Evolutionary conservation across 2,329 filamentous ascomycete genomes (phyloP).

Genomic region (Ophiostoma tasmaniense): DNA sequence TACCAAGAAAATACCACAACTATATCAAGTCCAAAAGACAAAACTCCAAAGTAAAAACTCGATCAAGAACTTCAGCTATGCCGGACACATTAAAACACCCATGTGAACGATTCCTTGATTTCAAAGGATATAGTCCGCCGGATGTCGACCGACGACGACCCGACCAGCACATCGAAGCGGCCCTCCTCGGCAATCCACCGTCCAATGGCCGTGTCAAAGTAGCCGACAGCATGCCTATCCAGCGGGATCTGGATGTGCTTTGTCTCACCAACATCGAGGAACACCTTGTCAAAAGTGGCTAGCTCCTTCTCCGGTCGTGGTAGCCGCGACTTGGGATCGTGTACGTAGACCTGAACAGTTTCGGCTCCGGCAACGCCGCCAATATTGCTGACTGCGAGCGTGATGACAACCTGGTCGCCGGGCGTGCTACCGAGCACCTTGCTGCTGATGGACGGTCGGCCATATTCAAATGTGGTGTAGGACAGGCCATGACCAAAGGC

Average conservation of each 20-base stretch:
- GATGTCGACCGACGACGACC: constrained; percentile 45
- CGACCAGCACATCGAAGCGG: constrained; percentile 51
- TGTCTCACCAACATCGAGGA: constrained; percentile 47
- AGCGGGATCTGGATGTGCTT: constrained; percentile 39
- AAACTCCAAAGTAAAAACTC: not conserved
- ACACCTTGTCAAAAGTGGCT: constrained; percentile 41
- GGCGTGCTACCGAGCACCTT: constrained; percentile 41
- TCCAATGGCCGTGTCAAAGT: constrained; percentile 51
- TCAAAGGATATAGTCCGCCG: not conserved
- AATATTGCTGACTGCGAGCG: not conserved
- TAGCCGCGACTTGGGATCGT: not conserved
- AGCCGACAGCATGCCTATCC: constrained; percentile 47
- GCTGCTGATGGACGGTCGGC: constrained; percentile 31
- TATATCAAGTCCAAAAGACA: too few species aligned
- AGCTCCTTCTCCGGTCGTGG: not conserved
- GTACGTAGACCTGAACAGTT: not conserved
- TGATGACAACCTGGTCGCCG: constrained; percentile 26
- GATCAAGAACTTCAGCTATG: not conserved
- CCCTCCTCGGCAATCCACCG: constrained; percentile 61
- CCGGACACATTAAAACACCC: not conserved
- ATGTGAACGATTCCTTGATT: not conserved
- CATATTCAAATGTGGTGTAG: constrained; percentile 62
- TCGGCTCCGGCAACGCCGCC: not conserved
- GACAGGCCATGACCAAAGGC: constrained; percentile 67
- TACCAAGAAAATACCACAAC: too few species aligned